A percentile compares a stretch with the other conserved stretches of the same genome.
Conservation (phyloP, 805 yeast species). For the Myxozyma vanderwaltii region DNA sequence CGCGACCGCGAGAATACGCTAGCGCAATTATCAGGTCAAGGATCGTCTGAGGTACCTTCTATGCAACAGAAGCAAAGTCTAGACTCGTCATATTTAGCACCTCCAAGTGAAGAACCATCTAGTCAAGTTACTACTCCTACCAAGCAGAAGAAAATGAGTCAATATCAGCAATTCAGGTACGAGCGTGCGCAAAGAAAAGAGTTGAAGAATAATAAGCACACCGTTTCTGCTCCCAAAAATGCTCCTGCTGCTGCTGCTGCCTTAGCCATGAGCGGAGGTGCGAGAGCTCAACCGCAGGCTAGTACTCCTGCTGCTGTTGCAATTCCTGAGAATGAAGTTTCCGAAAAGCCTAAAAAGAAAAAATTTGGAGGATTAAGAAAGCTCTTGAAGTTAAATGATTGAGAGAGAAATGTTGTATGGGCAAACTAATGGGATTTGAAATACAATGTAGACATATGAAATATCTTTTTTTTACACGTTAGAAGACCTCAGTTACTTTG, state of each 20-base stretch:
- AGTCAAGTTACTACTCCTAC: conserved; percentile 1
- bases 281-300: conserved; percentile 1
- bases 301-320: neutral
- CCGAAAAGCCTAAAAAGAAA: conserved; percentile 21
- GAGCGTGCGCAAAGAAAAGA: conserved; percentile 21
- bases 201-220: conserved; percentile 68
- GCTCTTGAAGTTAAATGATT: conserved; percentile 15
- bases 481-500: too few species aligned
- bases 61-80: neutral
- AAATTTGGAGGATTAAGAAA: conserved; percentile 24
- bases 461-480: neutral
- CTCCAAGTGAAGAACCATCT: neutral
- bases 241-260: conserved; percentile 67
- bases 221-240: conserved; percentile 68
- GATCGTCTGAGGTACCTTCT: neutral
- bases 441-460: neutral
- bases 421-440: neutral
- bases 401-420: neutral
- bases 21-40: neutral
- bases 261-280: neutral
- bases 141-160: conserved; percentile 19
- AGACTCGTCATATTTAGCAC: neutral
- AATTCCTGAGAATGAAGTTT: neutral
- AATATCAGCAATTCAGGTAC: conserved; percentile 20
- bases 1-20: neutral